phyloP scores from a whole-genome alignment of 208 protist species.

The Crithidia sp. region DNA sequence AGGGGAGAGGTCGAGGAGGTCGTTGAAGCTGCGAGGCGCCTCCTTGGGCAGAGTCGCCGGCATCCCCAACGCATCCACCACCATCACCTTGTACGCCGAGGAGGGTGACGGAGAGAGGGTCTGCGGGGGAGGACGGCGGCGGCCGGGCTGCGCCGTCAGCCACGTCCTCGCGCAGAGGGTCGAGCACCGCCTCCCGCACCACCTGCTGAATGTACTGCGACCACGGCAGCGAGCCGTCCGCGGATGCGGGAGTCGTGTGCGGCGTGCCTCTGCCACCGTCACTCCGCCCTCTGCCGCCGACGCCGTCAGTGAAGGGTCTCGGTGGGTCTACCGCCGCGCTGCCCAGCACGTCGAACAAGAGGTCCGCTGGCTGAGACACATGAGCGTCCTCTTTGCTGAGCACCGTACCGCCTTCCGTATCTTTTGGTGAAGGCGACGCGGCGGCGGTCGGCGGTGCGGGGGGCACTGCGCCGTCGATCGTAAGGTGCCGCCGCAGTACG shows the following conservation, averaged over 20 bases:
- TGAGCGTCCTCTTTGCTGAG: background rate
- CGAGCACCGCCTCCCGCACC: constrained; percentile 35
- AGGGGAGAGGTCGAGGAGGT: constrained; percentile 58
- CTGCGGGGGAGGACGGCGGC: background rate
- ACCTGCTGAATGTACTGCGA: constrained; percentile 35
- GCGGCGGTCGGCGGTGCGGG: background rate
- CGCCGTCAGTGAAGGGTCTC: too few species aligned
- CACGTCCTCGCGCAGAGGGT: constrained; percentile 7
- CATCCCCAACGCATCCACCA: constrained; percentile 83
- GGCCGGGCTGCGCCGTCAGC: background rate
- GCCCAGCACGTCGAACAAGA: constrained; percentile 18
- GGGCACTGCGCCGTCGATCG: background rate
- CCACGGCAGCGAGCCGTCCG: background rate
- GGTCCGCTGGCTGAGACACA: background rate
- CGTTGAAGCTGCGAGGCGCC: constrained; percentile 54
- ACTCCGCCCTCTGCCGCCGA: too few species aligned
- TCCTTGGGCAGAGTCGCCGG: constrained; percentile 51
- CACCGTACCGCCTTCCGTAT: background rate
- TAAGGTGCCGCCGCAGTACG: too few species aligned
- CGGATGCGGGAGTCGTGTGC: background rate
- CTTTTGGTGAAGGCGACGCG: background rate
- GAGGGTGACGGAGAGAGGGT: background rate
- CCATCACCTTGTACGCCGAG: constrained; percentile 50
- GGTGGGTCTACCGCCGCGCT: background rate
- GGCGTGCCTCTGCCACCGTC: background rate